Conservation (phyloP, 176 grass and related monocot species). For the Hordeum vulgare region MorexV3_pseudomolecules_assembly NC_058518.1:398168193-398168692, state of each 20-base stretch:
- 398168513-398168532: neutral
- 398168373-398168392: neutral
- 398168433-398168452: neutral
- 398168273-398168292: too few relatives aligned
- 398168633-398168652: neutral
- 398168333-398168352: neutral
- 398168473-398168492: neutral
- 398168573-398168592: neutral
- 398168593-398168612: neutral
- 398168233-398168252: neutral
- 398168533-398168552: neutral
- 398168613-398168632: neutral
- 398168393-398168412: neutral
- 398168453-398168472: neutral
- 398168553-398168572: neutral
- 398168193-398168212: slow-evolving; percentile 4
- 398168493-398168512: neutral
- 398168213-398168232: neutral
- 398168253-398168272: neutral
- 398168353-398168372: neutral
- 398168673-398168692: neutral
- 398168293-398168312: too few relatives aligned
- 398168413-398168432: neutral
- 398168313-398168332: neutral
- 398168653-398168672: neutral